A percentile compares a stretch with the other conserved stretches of the same genome.
phyloP scores from a whole-genome alignment of 371 early-diverging fungal species.

The Lichtheimia ramosa region DNA sequence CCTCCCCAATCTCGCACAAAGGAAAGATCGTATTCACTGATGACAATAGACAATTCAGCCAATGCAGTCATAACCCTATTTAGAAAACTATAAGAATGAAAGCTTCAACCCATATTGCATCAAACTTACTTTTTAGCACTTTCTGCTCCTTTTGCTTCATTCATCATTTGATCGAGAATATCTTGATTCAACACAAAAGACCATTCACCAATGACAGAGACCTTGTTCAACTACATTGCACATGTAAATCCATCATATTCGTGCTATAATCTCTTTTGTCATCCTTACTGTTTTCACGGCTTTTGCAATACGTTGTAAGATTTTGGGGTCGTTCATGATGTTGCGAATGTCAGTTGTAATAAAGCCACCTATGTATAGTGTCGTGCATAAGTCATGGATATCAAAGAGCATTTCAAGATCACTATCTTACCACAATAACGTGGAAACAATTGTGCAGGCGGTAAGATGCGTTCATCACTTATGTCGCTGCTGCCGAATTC shows the following conservation, averaged over 20 bases:
- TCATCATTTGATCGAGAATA: not conserved
- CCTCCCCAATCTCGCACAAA: no score
- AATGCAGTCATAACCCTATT: not conserved
- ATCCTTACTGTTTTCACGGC: not conserved
- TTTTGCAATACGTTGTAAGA: not conserved
- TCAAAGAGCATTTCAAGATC: not conserved
- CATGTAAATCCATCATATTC: not conserved
- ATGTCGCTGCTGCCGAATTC: slow-evolving; percentile 6
- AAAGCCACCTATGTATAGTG: slow-evolving; percentile 5
- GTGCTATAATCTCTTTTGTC: no score
- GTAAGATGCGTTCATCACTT: not conserved
- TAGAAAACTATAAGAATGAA: not conserved
- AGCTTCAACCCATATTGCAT: not conserved
- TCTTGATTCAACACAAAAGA: slow-evolving; percentile 7
- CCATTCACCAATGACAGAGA: slow-evolving; percentile 8
- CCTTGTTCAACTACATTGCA: slow-evolving; percentile 7
- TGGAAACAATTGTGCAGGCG: slow-evolving; percentile 6
- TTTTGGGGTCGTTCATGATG: slow-evolving; percentile 5
- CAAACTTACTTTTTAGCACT: not conserved
- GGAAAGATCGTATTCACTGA: not conserved
- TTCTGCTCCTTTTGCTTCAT: not conserved
- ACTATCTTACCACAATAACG: slow-evolving; percentile 4
- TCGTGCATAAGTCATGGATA: not conserved
- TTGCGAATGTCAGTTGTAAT: slow-evolving; percentile 9
- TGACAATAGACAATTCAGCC: not conserved